Conservation (phyloP, 345 rosid species). For the Eucalyptus victrix region DNA sequence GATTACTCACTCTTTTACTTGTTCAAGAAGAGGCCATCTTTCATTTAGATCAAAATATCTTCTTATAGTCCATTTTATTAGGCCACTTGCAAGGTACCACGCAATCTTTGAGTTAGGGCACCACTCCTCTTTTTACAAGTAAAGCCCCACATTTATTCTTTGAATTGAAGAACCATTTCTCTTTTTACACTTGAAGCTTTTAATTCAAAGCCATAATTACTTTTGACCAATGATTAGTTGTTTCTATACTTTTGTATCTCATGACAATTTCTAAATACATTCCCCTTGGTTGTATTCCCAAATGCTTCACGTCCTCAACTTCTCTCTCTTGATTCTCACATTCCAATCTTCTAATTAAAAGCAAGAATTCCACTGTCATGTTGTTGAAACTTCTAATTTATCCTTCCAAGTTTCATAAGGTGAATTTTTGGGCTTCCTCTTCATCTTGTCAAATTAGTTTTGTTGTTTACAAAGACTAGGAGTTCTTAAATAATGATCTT, state of each 20-base stretch:
- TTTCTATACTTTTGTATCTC: neutral
- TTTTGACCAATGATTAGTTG: neutral
- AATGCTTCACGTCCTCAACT: too few relatives aligned
- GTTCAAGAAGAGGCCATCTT: neutral
- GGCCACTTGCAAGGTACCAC: neutral
- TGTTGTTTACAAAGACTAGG: too few relatives aligned
- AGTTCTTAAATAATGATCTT: too few relatives aligned
- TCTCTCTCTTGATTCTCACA: too few relatives aligned
- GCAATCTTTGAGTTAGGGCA: neutral
- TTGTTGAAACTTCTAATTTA: too few relatives aligned
- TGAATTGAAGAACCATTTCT: neutral
- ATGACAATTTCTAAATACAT: neutral
- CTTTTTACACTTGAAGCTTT: neutral
- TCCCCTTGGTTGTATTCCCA: too few relatives aligned
- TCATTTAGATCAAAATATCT: neutral
- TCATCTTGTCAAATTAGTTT: too few relatives aligned
- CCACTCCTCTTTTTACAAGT: neutral
- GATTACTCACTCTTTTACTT: neutral
- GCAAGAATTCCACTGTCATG: too few relatives aligned
- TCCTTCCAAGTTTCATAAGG: too few relatives aligned
- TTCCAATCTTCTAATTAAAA: too few relatives aligned
- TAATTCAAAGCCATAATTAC: neutral
- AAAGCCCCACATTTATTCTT: neutral
- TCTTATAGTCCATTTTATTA: neutral
- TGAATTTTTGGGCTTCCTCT: too few relatives aligned